A percentile compares a stretch with the other conserved stretches of the same genome.
Conservation (phyloP, 495 filamentous ascomycete genomes). For the Penicillium longicatenatum region DNA sequence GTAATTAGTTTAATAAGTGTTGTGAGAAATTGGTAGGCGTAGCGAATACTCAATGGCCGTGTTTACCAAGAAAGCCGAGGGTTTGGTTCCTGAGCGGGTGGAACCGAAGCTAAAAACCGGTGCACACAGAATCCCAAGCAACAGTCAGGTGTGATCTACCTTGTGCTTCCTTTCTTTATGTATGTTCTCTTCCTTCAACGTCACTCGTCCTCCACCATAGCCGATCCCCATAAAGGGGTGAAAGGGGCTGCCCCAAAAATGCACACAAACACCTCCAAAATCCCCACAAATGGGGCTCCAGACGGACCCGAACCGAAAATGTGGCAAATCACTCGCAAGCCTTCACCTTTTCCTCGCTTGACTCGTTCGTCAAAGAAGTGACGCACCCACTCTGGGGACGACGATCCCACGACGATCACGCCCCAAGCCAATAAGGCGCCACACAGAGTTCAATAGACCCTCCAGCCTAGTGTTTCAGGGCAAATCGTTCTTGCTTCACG, state of each 20-base stretch:
- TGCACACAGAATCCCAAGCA: too few relatives aligned
- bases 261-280: not conserved
- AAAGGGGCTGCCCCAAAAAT: slow-evolving; percentile 1
- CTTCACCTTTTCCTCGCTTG: not conserved
- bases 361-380: slow-evolving; percentile 2
- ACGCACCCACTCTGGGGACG: not conserved
- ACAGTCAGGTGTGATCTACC: too few relatives aligned
- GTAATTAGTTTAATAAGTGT: not conserved
- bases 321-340: slow-evolving; percentile 3
- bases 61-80: too few relatives aligned
- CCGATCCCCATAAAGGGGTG: not conserved
- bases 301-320: not conserved
- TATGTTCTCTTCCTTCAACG: not conserved
- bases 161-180: too few relatives aligned
- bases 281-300: slow-evolving; percentile 5
- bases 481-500: slow-evolving; percentile 5
- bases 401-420: not conserved
- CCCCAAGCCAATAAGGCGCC: slow-evolving; percentile 1
- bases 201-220: not conserved
- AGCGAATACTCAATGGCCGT: too few relatives aligned
- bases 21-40: too few relatives aligned
- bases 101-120: not conserved
- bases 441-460: not conserved
- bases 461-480: slow-evolving; percentile 3
- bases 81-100: not conserved